Conservation (phyloP, 805 yeast species). For the Zygosaccharomyces gambellarensis region DNA sequence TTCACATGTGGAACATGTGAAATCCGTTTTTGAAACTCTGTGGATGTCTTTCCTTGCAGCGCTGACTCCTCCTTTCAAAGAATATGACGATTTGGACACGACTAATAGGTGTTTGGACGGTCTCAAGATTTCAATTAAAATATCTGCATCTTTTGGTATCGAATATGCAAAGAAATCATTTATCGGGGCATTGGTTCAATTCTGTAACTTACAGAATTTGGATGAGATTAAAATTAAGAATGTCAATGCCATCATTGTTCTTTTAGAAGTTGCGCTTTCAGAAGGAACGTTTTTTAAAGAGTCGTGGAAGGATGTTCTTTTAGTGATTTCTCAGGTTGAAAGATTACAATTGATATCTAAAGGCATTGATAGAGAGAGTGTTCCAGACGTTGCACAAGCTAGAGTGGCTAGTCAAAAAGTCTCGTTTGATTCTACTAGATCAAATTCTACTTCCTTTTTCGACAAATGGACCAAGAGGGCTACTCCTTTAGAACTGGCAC, state of each 20-base stretch:
- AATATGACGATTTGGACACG: constrained; percentile 70
- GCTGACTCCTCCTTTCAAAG: constrained; percentile 88
- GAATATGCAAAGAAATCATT: constrained; percentile 85
- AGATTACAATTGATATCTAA: constrained; percentile 81
- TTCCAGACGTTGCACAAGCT: constrained; percentile 83
- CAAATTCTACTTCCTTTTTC: constrained; percentile 44
- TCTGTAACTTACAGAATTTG: constrained; percentile 71
- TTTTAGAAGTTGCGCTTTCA: constrained; percentile 69
- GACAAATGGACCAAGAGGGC: constrained; percentile 52
- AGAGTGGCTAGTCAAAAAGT: constrained; percentile 51
- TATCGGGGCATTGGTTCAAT: constrained; percentile 83
- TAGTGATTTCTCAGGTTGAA: constrained; percentile 85
- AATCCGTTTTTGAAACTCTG: constrained; percentile 84
- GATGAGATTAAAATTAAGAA: constrained; percentile 76
- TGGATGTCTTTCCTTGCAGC: constrained; percentile 99
- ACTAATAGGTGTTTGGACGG: constrained; percentile 77
- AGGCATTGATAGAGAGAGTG: constrained; percentile 75
- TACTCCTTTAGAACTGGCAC: constrained; percentile 62
- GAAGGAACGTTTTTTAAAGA: constrained; percentile 71
- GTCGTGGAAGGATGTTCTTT: constrained; percentile 82
- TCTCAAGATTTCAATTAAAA: constrained; percentile 70
- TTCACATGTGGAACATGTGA: constrained; percentile 82
- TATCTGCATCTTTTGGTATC: constrained; percentile 77
- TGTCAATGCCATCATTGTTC: constrained; percentile 68
- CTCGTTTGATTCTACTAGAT: constrained; percentile 51